Evolutionary conservation across 345 rosid genomes (phyloP), one percentile per base, ranked within the genome.

Genomic region (Brassica nigra): DNA sequence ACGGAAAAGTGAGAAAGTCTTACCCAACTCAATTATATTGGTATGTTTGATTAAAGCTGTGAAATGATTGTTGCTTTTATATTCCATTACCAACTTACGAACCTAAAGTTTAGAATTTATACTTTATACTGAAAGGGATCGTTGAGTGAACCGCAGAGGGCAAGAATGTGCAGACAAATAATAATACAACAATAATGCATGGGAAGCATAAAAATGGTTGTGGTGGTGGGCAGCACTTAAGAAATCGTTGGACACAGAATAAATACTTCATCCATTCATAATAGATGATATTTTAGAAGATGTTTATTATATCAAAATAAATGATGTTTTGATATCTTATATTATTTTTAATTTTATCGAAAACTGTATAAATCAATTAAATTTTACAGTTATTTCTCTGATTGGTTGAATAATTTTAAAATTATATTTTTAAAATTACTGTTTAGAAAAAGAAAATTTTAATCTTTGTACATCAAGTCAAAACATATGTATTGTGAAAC

Each of bases 141-240:
- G 57, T 6, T 42, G 73, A 71, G 54, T 58, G 62, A 42, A 7
- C 28, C 52, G 49, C 0, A 57, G 66, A 72, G 75, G 78, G 79
- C 11, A 80, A 75, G 76, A 69, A 63, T 54, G 72, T 63, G 65
- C 55, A 70, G 57, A 70, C 62, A 68, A 74, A 67, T 79, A 61
- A 74, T 79, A 66, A 36, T 75, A 74, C 71, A 74, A 68, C 71
- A 74, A 79, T 67, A 64, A 70, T 75, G 70, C 76, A 75, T 80
- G 68, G 68, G 42, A 54, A 30, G 79, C 76, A 75, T 75, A 80
- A 12, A 69, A 80, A 62, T 68, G 75, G 71, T 29, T 29, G 52
- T 74, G 70, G 71, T 28, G 39, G 52, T 74, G 70, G 83, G 79
- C 75, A 62, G 66, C 75, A 29, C 52, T 52, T 62, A 80, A 74